Evolutionary conservation across 164 flowering plant species (phyloP).

Genomic region (Magnolia sinica): DNA sequence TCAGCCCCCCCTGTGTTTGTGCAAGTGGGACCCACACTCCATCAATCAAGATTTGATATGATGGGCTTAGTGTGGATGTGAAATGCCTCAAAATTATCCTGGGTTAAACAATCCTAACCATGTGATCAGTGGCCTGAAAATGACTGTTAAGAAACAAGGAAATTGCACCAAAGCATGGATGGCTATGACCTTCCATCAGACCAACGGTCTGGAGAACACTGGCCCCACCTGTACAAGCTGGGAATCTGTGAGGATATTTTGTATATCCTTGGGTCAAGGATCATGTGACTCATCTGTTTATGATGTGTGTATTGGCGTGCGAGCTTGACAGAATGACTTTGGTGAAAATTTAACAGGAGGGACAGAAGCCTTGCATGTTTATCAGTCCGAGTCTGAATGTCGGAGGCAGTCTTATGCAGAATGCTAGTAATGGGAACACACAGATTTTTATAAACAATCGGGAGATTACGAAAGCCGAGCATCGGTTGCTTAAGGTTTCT

Average conservation of each 20-base stretch:
- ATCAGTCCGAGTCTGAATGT: constrained; percentile 83
- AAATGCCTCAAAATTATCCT: background rate
- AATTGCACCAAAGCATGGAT: background rate
- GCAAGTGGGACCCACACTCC: too few species aligned
- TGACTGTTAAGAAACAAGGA: background rate
- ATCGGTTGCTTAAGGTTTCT: constrained; percentile 82
- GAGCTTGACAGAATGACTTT: constrained; percentile 16
- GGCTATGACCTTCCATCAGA: background rate
- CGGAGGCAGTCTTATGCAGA: constrained; percentile 59
- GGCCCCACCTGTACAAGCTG: background rate
- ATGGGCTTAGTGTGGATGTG: background rate
- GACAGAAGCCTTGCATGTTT: constrained; percentile 75
- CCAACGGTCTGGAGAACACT: background rate
- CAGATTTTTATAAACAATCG: constrained; percentile 81
- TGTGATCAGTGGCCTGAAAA: background rate
- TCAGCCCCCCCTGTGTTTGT: background rate
- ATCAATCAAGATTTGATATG: background rate
- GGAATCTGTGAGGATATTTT: too few species aligned
- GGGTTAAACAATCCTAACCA: background rate
- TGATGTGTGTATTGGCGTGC: background rate
- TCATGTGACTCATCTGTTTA: background rate
- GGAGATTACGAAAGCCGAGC: constrained; percentile 86
- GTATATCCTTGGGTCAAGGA: background rate
- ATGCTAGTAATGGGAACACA: constrained; percentile 97
- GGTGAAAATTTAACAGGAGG: constrained; percentile 60